Evolutionary conservation across 371 early-diverging fungal genomes (phyloP).

Genomic region (Funneliformis caledonium): DNA sequence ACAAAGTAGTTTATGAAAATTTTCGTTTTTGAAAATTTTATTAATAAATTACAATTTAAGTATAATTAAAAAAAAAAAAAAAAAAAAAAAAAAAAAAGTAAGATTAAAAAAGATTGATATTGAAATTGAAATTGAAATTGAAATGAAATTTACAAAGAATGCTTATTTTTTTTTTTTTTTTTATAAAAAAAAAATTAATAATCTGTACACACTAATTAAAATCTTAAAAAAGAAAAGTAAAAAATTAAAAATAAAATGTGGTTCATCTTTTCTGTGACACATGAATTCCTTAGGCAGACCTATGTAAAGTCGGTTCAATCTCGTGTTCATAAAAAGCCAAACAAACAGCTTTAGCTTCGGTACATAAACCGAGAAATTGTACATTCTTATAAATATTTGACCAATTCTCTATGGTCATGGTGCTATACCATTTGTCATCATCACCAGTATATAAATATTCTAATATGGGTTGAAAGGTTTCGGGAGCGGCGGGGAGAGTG

Average conservation of each 20-base stretch:
- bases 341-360: slow-evolving; percentile 6
- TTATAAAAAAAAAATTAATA: too few relatives aligned
- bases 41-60: too few relatives aligned
- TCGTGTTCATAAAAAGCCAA: slow-evolving; percentile 16
- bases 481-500: slow-evolving; percentile 5
- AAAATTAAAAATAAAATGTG: too few relatives aligned
- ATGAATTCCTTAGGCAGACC: neutral
- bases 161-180: too few relatives aligned
- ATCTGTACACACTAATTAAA: neutral
- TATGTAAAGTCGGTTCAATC: neutral
- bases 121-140: too few relatives aligned
- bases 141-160: too few relatives aligned
- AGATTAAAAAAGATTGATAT: too few relatives aligned
- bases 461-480: slow-evolving; percentile 17
- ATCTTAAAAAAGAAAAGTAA: too few relatives aligned
- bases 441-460: slow-evolving; percentile 23
- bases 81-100: too few relatives aligned
- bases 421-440: slow-evolving; percentile 5
- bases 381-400: slow-evolving; percentile 20
- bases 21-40: too few relatives aligned
- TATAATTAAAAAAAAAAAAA: too few relatives aligned
- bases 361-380: slow-evolving; percentile 18
- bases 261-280: neutral
- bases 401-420: slow-evolving; percentile 9
- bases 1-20: too few relatives aligned